Base-by-base conservation (phyloP, 1,139 yeast species). In the Pneumocystis sp. region DNA sequence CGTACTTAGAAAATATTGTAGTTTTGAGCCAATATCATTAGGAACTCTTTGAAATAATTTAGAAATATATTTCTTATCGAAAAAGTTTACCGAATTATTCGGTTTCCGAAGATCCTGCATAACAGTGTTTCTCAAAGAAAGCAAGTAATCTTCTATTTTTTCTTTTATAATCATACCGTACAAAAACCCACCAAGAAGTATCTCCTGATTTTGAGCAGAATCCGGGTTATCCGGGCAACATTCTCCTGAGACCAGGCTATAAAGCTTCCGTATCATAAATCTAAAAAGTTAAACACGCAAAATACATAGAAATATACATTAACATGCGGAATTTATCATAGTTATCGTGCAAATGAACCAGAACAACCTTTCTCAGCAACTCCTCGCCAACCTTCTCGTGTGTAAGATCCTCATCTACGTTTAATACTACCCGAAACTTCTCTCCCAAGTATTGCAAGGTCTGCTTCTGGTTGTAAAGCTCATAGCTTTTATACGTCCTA, bases 141-240 rank as follows among this genome's bases (percentile, higher is more conserved):
- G 86, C 71, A 93, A 80, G 74, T 89, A 91, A 76, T 95, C 99
- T 70, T 93, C 98, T 70, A 93, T 85, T 75, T 93, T 93, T 77
- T 93, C 99, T 76, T 95, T 93, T 73, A 93, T 78, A 70, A 93
- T 93, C 96, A 91, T 91, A 70, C 97, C 97, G 73, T 89, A 93
- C 66, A 93, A 80, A 82, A 93, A 90, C 31, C 99, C 99, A 69
- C 98, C 98, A 66, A 93, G 81, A 70, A 93, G 79, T 42, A 93
- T 90, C 78, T 93, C 99, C 78, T 93, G 99, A 80, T 93, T 97
- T 79, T 95, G 98, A 10, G 97, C 89, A 61, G 97, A 96, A 85
- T 93, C 99, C 73, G 99, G 98, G 78, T 95, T 93, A 76, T 93
- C 99, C 34, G 97, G 95, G 67, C 93, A 81, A 77, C 97, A 91